Base-by-base conservation (phyloP, 768 basidiomycete genomes). In the Coprinopsis sp. region DNA sequence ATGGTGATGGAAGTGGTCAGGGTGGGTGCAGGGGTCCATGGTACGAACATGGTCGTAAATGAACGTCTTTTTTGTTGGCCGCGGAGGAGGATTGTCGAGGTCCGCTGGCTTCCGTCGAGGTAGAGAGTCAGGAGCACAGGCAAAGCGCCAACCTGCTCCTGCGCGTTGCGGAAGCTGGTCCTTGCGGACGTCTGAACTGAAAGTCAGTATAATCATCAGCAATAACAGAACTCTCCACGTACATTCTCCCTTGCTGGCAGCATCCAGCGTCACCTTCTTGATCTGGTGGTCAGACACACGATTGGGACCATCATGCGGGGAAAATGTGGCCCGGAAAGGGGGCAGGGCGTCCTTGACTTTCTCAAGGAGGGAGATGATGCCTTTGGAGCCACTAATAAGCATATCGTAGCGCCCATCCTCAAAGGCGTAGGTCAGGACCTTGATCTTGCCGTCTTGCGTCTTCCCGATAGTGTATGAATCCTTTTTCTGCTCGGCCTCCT, bases 1-100 rank as follows among this genome's bases (percentile, higher is more conserved):
- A 51, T 81, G 78, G 0, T 71, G 64, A 50, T 70, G 64, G 45
- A 76, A 64, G 44, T 66, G 63, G 37, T 63, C 55, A 13, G 73
- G 71, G 46, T 79, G 71, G 23, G 64, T 51, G 55, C 78, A 81
- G 2, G 77, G 73, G 48, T 78, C 64, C 76, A 78, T 79, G 25
- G 70, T 62, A 14, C 53, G 56, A 10, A 57, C 52, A 58, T 78
- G 77, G 51, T 78, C 62, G 51, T 74, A 61, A 33, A 79, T 77
- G 56, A 79, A 81, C 0, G 69, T 70, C 53, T 72, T 72, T 25
- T 65, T 61, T 11, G 51, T 44, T 1, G 62, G 55, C 12, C 51
- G 58, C 0, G 63, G 57, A 6, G 67, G 69, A 2, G 68, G 67
- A 5, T 56, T 55, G 45, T 70, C 62, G 28, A 70, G 59, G 29